Evolutionary conservation across 495 filamentous ascomycete species (phyloP).

Genomic region (Letharia lupina): DNA sequence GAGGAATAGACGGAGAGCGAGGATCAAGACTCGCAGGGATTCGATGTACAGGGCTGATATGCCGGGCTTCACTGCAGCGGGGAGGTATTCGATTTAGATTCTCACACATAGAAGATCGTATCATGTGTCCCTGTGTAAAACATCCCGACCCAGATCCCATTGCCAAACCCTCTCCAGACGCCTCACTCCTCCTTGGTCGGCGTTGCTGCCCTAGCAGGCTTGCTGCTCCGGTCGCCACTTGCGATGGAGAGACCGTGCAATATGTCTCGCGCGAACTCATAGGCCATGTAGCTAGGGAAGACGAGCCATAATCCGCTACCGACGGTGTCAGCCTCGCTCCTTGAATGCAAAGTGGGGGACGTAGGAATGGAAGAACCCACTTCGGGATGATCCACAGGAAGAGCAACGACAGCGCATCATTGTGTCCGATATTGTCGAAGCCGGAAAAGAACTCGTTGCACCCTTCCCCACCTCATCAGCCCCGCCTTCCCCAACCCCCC

Average conservation of each 20-base stretch:
- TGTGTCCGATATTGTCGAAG: slow-evolving; percentile 75
- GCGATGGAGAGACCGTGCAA: slow-evolving; percentile 53
- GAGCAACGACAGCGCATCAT: slow-evolving; percentile 47
- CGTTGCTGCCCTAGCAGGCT: slow-evolving; percentile 13
- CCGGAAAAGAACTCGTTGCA: slow-evolving; percentile 69
- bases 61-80: not conserved
- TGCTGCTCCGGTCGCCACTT: slow-evolving; percentile 20
- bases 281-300: slow-evolving; percentile 62
- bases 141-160: not conserved
- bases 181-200: slow-evolving; percentile 18
- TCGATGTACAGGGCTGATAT: slow-evolving; percentile 2
- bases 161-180: not conserved
- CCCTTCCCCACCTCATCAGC: slow-evolving; percentile 37
- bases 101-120: not conserved
- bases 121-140: slow-evolving; percentile 2
- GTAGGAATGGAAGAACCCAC: slow-evolving; percentile 41
- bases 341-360: not conserved
- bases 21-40: not conserved
- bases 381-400: slow-evolving; percentile 73
- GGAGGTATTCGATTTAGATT: not conserved
- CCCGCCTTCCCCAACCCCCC: not conserved
- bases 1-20: not conserved
- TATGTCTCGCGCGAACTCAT: slow-evolving; percentile 61
- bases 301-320: slow-evolving; percentile 70
- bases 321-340: not conserved